These are phyloP conservation scores for Claviceps citrina DNA, from an alignment of 2,329 filamentous ascomycete species.

Conservation along the genomic window DNA sequence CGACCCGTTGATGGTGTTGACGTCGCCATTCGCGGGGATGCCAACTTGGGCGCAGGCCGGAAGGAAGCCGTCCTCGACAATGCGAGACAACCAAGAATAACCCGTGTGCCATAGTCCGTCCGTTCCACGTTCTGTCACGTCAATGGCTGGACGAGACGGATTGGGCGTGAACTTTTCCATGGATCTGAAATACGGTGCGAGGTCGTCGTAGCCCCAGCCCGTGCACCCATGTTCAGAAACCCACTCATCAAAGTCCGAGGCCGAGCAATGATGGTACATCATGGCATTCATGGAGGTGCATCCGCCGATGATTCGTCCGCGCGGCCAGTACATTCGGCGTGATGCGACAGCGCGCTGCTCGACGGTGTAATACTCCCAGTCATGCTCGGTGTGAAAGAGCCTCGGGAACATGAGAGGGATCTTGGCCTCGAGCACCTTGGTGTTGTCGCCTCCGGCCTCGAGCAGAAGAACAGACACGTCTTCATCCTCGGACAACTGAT, in stretches of 20 bases:
- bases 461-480: slow-evolving; percentile 9
- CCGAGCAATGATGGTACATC: slow-evolving; percentile 11
- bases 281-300: slow-evolving; percentile 13
- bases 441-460: slow-evolving; percentile 9
- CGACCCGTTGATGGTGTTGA: slow-evolving; percentile 8
- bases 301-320: slow-evolving; percentile 12
- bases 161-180: slow-evolving; percentile 11
- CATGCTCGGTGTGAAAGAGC: slow-evolving; percentile 11
- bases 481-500: slow-evolving; percentile 14
- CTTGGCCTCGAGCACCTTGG: slow-evolving; percentile 8
- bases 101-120: slow-evolving; percentile 9
- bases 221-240: slow-evolving; percentile 7
- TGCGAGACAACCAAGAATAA: slow-evolving; percentile 7
- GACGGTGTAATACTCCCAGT: slow-evolving; percentile 13
- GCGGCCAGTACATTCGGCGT: slow-evolving; percentile 11
- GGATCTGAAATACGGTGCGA: slow-evolving; percentile 9
- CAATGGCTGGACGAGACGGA: slow-evolving; percentile 7
- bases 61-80: slow-evolving; percentile 8
- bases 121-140: slow-evolving; percentile 5
- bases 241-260: slow-evolving; percentile 12
- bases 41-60: slow-evolving; percentile 8
- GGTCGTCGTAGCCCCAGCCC: slow-evolving; percentile 10
- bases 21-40: slow-evolving; percentile 6
- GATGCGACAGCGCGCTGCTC: slow-evolving; percentile 10
- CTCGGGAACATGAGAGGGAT: slow-evolving; percentile 10